Percentiles rank a stretch among this genome's conserved stretches.
These are phyloP conservation scores for Lipomyces kockii DNA, from an alignment of 805 yeast species.

Conservation along the genomic window DNA sequence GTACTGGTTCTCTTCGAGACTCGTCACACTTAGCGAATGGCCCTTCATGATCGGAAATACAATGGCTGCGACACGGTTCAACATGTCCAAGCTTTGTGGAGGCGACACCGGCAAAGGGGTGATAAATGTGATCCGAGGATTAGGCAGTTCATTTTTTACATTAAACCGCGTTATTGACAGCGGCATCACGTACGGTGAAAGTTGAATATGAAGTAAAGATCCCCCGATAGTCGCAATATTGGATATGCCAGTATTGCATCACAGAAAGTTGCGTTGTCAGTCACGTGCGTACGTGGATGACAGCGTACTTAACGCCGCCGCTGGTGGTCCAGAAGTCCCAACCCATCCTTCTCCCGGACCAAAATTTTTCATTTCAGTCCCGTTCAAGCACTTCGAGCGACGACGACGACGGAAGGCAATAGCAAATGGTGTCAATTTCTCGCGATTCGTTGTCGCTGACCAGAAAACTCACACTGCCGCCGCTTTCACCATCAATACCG, in stretches of 20 bases:
- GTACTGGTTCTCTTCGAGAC: slow-evolving; percentile 33
- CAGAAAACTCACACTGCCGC: neutral
- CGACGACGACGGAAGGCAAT: neutral
- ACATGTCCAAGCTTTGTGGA: slow-evolving; percentile 25
- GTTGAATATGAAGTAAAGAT: no score
- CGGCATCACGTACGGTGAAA: slow-evolving; percentile 20
- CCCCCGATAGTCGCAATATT: neutral
- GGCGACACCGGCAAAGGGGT: slow-evolving; percentile 33
- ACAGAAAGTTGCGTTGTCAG: no score
- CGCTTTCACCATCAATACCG: slow-evolving; percentile 10
- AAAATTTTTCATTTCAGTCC: neutral
- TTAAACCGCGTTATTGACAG: slow-evolving; percentile 29
- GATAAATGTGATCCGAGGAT: slow-evolving; percentile 34
- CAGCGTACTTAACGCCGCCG: neutral
- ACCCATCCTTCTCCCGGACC: neutral
- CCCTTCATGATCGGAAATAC: slow-evolving; percentile 36
- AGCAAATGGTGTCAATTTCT: slow-evolving; percentile 14
- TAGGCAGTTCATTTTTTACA: slow-evolving; percentile 30
- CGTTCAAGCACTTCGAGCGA: neutral
- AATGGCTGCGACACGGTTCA: slow-evolving; percentile 38
- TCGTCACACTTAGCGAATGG: slow-evolving; percentile 32
- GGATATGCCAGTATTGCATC: no score
- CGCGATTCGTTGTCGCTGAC: slow-evolving; percentile 19
- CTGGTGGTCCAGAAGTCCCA: neutral
- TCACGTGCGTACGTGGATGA: neutral